Evolutionary conservation across 106 monocot genomes (phyloP).

Genomic region (Dendrobium huoshanense): DNA sequence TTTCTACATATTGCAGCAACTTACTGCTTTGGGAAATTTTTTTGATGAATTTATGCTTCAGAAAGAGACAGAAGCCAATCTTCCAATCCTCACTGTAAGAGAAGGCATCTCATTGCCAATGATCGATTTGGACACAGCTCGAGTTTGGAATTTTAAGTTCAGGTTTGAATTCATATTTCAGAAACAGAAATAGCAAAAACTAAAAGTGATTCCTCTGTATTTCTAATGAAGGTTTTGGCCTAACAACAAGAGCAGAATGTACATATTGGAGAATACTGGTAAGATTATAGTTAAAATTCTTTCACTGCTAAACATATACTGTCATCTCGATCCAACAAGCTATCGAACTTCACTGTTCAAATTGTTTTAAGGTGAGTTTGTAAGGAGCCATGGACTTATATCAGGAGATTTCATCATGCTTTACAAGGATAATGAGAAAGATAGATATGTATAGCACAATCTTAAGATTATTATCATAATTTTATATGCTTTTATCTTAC

Average conservation of each 20-base stretch:
- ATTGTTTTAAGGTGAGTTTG: slow-evolving; percentile 44
- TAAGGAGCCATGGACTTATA: slow-evolving; percentile 54
- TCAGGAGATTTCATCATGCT: slow-evolving; percentile 82
- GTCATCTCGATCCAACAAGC: neutral
- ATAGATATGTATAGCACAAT: slow-evolving; percentile 51
- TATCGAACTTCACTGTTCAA: neutral
- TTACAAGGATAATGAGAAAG: slow-evolving; percentile 64
- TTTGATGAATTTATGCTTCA: slow-evolving; percentile 21
- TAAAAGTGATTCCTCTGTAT: neutral
- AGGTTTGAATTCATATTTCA: slow-evolving; percentile 30
- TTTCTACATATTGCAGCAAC: neutral
- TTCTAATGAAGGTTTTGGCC: slow-evolving; percentile 68
- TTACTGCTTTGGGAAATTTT: neutral
- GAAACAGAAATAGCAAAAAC: neutral
- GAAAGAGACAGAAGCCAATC: slow-evolving; percentile 76
- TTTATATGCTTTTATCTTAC: no score
- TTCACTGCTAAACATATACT: no score
- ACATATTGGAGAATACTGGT: slow-evolving; percentile 88
- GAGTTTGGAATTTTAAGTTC: slow-evolving; percentile 83
- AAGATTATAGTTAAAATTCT: neutral
- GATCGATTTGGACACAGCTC: slow-evolving; percentile 62
- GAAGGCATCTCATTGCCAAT: slow-evolving; percentile 62
- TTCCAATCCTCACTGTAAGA: slow-evolving; percentile 56
- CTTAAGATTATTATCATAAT: neutral
- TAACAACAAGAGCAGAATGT: slow-evolving; percentile 94